A percentile compares a stretch with the other conserved stretches of the same genome.
Evolutionary conservation across 78 protist species (phyloP).

Genomic region (Cavenderia fasciculata): DNA sequence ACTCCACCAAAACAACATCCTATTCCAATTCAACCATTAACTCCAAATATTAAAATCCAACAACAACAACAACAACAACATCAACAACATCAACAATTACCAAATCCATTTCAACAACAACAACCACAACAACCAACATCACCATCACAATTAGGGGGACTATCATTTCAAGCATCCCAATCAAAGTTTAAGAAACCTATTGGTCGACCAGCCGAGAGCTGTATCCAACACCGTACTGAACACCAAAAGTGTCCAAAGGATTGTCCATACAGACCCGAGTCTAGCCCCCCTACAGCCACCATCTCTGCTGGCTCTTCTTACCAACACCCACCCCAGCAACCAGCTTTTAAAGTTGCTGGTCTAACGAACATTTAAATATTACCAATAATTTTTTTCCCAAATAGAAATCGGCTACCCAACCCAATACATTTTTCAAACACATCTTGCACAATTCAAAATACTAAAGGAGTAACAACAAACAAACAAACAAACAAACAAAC

Average conservation of each 20-base stretch:
- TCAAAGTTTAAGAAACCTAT: conserved; percentile 58
- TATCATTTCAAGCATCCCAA: neutral
- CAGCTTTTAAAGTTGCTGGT: no score
- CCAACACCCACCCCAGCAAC: no score
- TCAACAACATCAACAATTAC: neutral
- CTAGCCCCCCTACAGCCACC: no score
- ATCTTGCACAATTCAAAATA: no score
- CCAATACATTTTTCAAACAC: no score
- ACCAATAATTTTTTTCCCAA: no score
- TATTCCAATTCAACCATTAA: neutral
- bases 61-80: conserved; percentile 23
- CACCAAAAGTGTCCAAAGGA: conserved; percentile 61
- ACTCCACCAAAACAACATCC: neutral
- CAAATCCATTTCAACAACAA: conserved; percentile 1
- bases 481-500: no score
- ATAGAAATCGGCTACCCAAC: no score
- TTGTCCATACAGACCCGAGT: conserved; percentile 38
- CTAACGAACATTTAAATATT: no score
- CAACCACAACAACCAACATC: neutral
- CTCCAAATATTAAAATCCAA: conserved; percentile 5
- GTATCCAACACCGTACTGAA: conserved; percentile 43
- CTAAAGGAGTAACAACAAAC: no score
- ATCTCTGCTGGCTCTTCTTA: no score
- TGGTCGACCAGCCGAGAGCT: conserved; percentile 70
- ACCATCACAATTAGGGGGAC: neutral